Base-by-base conservation (phyloP, 805 yeast species). In the Saccharomycopsis lassenensis region DNA sequence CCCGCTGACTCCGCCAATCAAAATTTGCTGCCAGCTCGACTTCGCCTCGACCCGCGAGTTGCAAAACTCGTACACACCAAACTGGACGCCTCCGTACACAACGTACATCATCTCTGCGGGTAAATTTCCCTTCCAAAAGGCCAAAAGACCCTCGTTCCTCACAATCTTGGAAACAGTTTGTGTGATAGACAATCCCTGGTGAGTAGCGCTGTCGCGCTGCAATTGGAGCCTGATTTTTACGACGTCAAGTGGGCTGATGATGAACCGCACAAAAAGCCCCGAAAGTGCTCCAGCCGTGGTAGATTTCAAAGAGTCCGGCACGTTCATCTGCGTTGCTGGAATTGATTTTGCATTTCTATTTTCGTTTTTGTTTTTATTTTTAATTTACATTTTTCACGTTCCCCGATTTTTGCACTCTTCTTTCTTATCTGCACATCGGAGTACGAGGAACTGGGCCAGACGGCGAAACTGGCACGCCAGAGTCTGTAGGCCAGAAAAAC, bases 91-190 rank as follows among this genome's bases (percentile, higher is more conserved):
- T 8, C 97, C 95, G 49, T 89, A 91, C 7, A 81, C 46, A 10
- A 89, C 61, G 50, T 91, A 91, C 74, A 91, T 71, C 25, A 75
- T 55, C 45, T 85, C 85, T 0, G 97, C 98, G 0, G 98, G 94
- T 0, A 84, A 67, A 52, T 91, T 91, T 0, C 98, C 98, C 54
- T 86, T 87, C 97, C 97, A 91, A n/a, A 89, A 62, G 0, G 85
- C 89, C 3, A 55, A 42, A 0, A 77, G 28, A 1, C 94, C 94
- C 55, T 89, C 97, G 23, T 71, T 63, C 14, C 54, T 52, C 1
- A 67, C 44, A 1, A 85, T 66, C 1, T 61, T 54, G 10, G 42
- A 44, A 31, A 72, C 52, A 0, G 77, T 62, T 14, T 52, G 38
- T 3, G 48, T 22, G 2, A 63, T 24, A 8, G 40, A 18, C 4